Percentiles rank a stretch among this genome's conserved stretches.
Evolutionary conservation across 2,329 filamentous ascomycete genomes (phyloP).

Genomic region (Ophiognomonia clavigignenti-juglandacearum): DNA sequence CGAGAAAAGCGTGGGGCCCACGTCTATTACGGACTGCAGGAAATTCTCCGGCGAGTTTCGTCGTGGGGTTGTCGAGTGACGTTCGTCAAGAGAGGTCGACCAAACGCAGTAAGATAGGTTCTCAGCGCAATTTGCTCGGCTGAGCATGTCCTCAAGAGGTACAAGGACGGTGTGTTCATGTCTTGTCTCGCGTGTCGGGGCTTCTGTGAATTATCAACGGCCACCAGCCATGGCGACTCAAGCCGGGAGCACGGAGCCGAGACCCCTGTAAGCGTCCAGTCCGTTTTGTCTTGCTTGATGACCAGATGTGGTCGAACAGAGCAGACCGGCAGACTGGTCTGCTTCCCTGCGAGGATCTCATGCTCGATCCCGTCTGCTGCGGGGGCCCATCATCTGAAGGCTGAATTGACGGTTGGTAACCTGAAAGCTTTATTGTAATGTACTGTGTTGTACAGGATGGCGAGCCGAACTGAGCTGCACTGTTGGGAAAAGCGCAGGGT

Average conservation of each 20-base stretch:
- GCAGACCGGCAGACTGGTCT: too few species aligned
- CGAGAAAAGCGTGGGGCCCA: conserved; percentile 15
- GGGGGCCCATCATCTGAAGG: background rate
- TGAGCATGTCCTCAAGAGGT: conserved; percentile 7
- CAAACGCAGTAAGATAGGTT: conserved; percentile 16
- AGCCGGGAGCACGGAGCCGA: background rate
- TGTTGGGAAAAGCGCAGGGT: too few species aligned
- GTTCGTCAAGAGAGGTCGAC: conserved; percentile 12
- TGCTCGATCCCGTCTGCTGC: background rate
- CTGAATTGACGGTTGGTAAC: too few species aligned
- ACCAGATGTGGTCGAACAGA: too few species aligned
- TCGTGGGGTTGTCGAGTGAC: conserved; percentile 14
- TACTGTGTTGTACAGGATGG: too few species aligned
- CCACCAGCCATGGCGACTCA: conserved; percentile 2
- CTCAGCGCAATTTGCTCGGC: conserved; percentile 17
- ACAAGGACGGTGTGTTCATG: conserved; percentile 15
- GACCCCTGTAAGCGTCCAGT: conserved; percentile 12
- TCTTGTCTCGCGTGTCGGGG: conserved; percentile 16
- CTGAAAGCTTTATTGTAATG: too few species aligned
- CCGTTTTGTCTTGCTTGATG: background rate
- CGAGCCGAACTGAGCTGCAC: too few species aligned
- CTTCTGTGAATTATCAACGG: conserved; percentile 13
- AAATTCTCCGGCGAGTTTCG: conserved; percentile 19
- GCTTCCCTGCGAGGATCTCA: conserved; percentile 7
- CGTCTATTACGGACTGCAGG: conserved; percentile 17